Conservation (phyloP, 2,329 filamentous ascomycete species). For the Colletotrichum liriopes region DNA sequence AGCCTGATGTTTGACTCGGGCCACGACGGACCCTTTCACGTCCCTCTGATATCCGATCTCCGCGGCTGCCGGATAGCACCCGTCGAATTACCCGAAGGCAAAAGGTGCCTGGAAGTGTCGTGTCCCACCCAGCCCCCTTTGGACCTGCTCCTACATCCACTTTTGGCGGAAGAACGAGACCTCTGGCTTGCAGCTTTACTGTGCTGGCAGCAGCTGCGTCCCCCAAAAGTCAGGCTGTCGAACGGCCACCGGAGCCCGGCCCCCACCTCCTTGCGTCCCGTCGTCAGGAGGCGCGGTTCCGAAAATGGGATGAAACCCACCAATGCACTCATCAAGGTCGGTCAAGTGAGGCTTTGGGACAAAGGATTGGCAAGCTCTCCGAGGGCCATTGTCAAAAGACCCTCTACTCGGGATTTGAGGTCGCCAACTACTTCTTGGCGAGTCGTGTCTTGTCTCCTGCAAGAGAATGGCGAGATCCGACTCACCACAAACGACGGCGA, state of each 20-base stretch:
- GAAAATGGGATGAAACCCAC: conserved; percentile 48
- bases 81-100: conserved; percentile 63
- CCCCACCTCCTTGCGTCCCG: conserved; percentile 54
- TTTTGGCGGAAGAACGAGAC: conserved; percentile 77
- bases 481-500: conserved; percentile 90
- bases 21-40: conserved; percentile 75
- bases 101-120: conserved; percentile 68
- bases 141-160: conserved; percentile 77
- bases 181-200: conserved; percentile 86
- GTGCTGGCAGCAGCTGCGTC: conserved; percentile 84
- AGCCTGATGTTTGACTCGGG: conserved; percentile 83
- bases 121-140: conserved; percentile 64
- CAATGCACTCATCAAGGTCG: conserved; percentile 91
- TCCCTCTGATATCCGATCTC: conserved; percentile 79
- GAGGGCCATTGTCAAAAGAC: conserved; percentile 69
- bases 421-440: conserved; percentile 80
- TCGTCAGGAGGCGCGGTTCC: conserved; percentile 43
- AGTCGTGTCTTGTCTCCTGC: conserved; percentile 90
- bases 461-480: conserved; percentile 95
- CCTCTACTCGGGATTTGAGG: conserved; percentile 71
- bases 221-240: conserved; percentile 69
- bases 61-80: conserved; percentile 80
- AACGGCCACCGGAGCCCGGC: conserved; percentile 59
- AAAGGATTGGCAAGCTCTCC: conserved; percentile 74
- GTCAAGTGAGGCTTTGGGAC: conserved; percentile 93